phyloP scores from a whole-genome alignment of 2,329 filamentous ascomycete species.

The Trichoderma simmonsii region DNA sequence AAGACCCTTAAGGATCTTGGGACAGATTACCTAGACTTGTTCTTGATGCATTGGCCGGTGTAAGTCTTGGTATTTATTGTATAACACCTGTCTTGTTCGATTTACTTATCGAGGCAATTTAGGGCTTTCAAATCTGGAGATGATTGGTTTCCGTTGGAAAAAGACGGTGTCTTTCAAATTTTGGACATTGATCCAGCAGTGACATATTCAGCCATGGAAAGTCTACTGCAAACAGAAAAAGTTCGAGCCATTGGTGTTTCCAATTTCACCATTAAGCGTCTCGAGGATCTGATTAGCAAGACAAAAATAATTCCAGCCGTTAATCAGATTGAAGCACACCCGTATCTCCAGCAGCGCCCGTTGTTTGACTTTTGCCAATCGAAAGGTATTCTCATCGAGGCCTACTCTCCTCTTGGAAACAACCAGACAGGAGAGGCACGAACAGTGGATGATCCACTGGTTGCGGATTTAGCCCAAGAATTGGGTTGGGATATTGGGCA shows the following conservation, averaged over 20 bases:
- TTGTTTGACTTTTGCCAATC: slow-evolving; percentile 67
- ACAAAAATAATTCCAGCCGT: slow-evolving; percentile 60
- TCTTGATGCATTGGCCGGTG: slow-evolving; percentile 69
- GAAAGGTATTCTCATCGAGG: slow-evolving; percentile 73
- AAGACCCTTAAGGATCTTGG: slow-evolving; percentile 60
- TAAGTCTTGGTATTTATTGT: background rate
- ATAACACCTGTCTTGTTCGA: background rate
- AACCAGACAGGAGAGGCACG: slow-evolving; percentile 52
- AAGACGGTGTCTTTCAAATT: background rate
- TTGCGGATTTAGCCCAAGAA: slow-evolving; percentile 42
- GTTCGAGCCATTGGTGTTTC: slow-evolving; percentile 80
- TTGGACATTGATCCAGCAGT: background rate
- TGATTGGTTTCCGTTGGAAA: slow-evolving; percentile 52
- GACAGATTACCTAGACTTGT: slow-evolving; percentile 65
- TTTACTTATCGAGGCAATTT: slow-evolving; percentile 61
- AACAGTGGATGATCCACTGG: background rate
- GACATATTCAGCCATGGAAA: slow-evolving; percentile 61
- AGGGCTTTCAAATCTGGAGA: slow-evolving; percentile 79
- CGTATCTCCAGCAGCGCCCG: slow-evolving; percentile 75
- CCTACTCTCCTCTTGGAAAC: slow-evolving; percentile 66
- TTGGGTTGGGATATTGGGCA: slow-evolving; percentile 50
- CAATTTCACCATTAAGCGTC: slow-evolving; percentile 79
- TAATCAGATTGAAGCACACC: slow-evolving; percentile 81
- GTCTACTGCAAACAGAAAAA: slow-evolving; percentile 64
- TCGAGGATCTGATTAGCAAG: slow-evolving; percentile 74